Evolutionary conservation across 192 early-diverging fungal species (phyloP).

Genomic region (Helicostylum pulchrum): DNA sequence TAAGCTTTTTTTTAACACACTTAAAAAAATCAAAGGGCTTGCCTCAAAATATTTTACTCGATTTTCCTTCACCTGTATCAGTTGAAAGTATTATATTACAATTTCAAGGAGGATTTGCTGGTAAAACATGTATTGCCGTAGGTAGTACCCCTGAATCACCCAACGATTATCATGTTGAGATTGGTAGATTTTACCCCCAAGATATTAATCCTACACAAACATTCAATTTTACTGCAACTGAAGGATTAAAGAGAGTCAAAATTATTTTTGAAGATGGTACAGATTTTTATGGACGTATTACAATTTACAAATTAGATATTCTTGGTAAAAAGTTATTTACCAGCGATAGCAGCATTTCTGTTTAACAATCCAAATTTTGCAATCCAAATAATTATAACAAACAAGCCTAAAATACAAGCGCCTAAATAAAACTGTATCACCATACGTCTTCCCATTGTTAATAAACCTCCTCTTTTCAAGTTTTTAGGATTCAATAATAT

Average conservation of each 20-base stretch:
- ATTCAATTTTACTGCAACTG: conserved; percentile 17
- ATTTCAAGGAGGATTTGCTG: conserved; percentile 90
- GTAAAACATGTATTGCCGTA: conserved; percentile 60
- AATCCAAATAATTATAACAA: conserved; percentile 42
- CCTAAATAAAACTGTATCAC: conserved; percentile 41
- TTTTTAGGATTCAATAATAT: conserved; percentile 21
- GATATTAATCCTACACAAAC: conserved; percentile 70
- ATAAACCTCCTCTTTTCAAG: conserved; percentile 18
- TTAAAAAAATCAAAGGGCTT: conserved; percentile 44
- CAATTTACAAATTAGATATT: conserved; percentile 73
- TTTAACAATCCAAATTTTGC: conserved; percentile 34
- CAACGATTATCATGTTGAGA: conserved; percentile 35
- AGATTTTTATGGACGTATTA: conserved; percentile 85
- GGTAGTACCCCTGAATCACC: conserved; percentile 35
- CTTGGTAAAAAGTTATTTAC: conserved; percentile 37
- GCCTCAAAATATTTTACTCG: conserved; percentile 72
- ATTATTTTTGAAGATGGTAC: conserved; percentile 73
- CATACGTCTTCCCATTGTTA: conserved; percentile 38
- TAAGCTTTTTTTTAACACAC: not conserved
- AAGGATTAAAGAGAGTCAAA: conserved; percentile 45
- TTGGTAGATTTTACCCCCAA: conserved; percentile 63
- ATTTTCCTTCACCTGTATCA: conserved; percentile 53
- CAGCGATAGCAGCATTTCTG: conserved; percentile 23
- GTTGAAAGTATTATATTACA: conserved; percentile 49
- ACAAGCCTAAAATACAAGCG: conserved; percentile 30